Conservation (phyloP, 257 asterid species). For the Nicotiana tabacum region DNA sequence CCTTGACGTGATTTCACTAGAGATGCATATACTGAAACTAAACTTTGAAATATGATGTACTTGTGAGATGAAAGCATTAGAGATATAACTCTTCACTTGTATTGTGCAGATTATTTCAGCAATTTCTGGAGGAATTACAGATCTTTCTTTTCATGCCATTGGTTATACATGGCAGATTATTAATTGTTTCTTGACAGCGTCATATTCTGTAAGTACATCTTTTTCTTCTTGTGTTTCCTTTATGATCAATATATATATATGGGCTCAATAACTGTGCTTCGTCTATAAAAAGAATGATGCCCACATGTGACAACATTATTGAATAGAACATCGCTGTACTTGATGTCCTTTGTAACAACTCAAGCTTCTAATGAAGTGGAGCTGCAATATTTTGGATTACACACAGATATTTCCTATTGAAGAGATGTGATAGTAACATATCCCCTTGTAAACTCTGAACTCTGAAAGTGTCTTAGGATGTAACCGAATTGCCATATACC, state of each 20-base stretch:
- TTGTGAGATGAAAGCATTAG: not conserved
- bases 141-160: slow-evolving; percentile 70
- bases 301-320: not conserved
- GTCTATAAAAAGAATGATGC: not conserved
- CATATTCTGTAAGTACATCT: slow-evolving; percentile 74
- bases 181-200: slow-evolving; percentile 91
- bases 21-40: not conserved
- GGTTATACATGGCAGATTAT: slow-evolving; percentile 95
- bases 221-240: not conserved
- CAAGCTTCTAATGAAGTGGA: not conserved
- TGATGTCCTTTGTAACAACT: not conserved
- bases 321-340: not conserved
- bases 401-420: not conserved
- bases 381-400: not conserved
- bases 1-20: not conserved
- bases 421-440: not conserved
- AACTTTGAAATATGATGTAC: not conserved
- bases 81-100: not conserved
- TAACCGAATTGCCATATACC: not conserved
- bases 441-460: not conserved
- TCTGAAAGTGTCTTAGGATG: not conserved
- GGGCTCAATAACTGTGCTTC: not conserved
- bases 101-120: slow-evolving; percentile 88
- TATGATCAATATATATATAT: too few relatives aligned
- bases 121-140: slow-evolving; percentile 92